These are phyloP conservation scores for Amanita pallidorosea DNA, from an alignment of 768 basidiomycete genomes.

Conservation along the genomic window DNA sequence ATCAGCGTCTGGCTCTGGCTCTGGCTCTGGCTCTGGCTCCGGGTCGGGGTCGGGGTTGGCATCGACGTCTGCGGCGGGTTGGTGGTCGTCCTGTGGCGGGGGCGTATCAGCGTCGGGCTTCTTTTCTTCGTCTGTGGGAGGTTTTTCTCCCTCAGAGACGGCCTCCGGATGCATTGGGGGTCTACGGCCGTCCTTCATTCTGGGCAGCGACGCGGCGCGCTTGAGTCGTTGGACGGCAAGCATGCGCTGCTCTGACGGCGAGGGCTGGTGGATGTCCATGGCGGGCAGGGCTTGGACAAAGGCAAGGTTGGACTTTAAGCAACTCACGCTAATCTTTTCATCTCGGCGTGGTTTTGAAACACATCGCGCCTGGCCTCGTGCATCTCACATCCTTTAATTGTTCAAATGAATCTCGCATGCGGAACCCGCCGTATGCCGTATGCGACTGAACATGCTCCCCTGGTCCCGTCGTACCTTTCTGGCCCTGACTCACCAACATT, in stretches of 20 bases:
- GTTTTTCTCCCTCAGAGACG: slow-evolving; percentile 73
- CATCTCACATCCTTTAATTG: slow-evolving; percentile 17
- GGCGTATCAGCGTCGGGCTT: slow-evolving; percentile 18
- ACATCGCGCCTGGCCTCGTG: slow-evolving; percentile 21
- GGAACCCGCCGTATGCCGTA: too few species aligned
- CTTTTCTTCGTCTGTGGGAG: slow-evolving; percentile 24
- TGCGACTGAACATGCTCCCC: neutral
- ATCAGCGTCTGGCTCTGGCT: slow-evolving; percentile 10
- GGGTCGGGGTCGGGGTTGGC: slow-evolving; percentile 9
- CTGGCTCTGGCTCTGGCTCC: slow-evolving; percentile 13
- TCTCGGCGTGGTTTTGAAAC: slow-evolving; percentile 3
- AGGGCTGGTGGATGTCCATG: slow-evolving; percentile 39
- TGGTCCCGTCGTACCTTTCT: neutral
- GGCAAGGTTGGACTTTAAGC: neutral
- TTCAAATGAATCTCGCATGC: too few species aligned
- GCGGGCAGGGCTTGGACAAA: slow-evolving; percentile 5
- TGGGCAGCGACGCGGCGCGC: slow-evolving; percentile 82
- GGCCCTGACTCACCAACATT: neutral
- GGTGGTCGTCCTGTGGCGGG: slow-evolving; percentile 11
- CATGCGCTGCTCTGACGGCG: slow-evolving; percentile 67
- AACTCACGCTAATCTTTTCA: slow-evolving; percentile 6
- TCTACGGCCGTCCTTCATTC: slow-evolving; percentile 84
- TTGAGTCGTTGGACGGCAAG: slow-evolving; percentile 84
- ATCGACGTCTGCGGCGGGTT: slow-evolving; percentile 1
- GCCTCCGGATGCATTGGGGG: slow-evolving; percentile 81